Evolutionary conservation across 495 filamentous ascomycete species (phyloP), one percentile per base, ranked within the genome.

Genomic region (Staphylotrichum longicolle): DNA sequence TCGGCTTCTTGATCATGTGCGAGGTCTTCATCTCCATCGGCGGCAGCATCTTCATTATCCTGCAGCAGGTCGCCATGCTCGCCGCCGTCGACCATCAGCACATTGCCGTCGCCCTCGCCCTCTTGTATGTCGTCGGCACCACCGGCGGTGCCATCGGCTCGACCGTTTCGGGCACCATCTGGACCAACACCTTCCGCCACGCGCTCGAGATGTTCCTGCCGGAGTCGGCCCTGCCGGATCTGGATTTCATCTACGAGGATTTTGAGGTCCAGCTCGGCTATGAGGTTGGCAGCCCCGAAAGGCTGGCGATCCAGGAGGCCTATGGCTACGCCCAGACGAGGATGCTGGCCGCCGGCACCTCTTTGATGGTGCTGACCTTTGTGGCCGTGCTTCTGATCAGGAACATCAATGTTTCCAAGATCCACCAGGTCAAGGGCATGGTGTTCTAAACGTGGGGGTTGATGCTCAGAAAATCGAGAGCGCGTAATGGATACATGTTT

Each of bases 21-120:
- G 86, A 92, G 73, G 88, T 92, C 69, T 87, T 91, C 74, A 89
- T 90, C 67, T 85, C 88, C 15, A 85, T 92, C 62, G 80, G 80
- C 32, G 87, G 86, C 47, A 74, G 76, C 52, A 73, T 74, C 53
- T 73, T 79, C 35, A 82, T 89, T 57, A 82, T 90, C 67, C 71
- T 74, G 56, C 81, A 82, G 62, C 83, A 90, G 66, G 80, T 90
- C 11, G 83, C 86, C 9, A 77, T 86, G 52, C 84, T 90, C 73
- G 85, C 87, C 0, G 83, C 83, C 1, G 79, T 82, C 3, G 73
- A 80, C n/a, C 88, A 89, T 61, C 76, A 88, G 40, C 74, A 89
- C 60, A 77, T 90, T 42, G 85, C 89, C 3, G 78, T 80, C 11
- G 80, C 84, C 9, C 78, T 91, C 0, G 84, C 87, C 57, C 83